A percentile compares a stretch with the other conserved stretches of the same genome.
Conservation (phyloP, 2,329 filamentous ascomycete genomes). For the Pseudocercospora fijiensis region DNA sequence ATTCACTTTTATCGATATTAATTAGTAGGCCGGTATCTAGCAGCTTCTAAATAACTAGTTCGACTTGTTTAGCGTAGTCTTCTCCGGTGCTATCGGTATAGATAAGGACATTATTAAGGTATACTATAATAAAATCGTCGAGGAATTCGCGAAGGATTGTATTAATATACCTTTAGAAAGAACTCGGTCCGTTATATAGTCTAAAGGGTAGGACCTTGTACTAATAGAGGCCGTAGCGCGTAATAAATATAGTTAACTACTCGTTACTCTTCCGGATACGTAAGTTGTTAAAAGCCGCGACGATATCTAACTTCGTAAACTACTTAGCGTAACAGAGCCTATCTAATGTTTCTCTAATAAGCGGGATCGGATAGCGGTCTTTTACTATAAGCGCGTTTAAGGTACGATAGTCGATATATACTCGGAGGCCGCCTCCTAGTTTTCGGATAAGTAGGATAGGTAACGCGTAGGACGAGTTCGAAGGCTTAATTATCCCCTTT, state of each 20-base stretch:
- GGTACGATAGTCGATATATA: slow-evolving; percentile 37
- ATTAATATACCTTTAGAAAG: slow-evolving; percentile 27
- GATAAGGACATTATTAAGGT: slow-evolving; percentile 33
- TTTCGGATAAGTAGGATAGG: slow-evolving; percentile 27
- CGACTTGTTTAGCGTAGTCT: slow-evolving; percentile 8
- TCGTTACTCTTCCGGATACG: neutral
- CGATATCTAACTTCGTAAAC: neutral
- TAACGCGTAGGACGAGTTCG: neutral
- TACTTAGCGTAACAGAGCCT: neutral
- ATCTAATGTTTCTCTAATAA: neutral
- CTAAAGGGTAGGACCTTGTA: neutral
- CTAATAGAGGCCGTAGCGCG: neutral
- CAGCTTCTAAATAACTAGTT: slow-evolving; percentile 3
- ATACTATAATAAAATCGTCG: slow-evolving; percentile 27
- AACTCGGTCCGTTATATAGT: neutral
- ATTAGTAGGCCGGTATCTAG: slow-evolving; percentile 10
- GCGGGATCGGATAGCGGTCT: slow-evolving; percentile 13
- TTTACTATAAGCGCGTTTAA: slow-evolving; percentile 39
- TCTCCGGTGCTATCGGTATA: slow-evolving; percentile 17
- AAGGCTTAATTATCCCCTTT: neutral
- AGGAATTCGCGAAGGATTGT: slow-evolving; percentile 24
- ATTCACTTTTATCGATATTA: slow-evolving; percentile 32
- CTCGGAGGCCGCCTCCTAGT: slow-evolving; percentile 20
- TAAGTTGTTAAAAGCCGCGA: neutral
- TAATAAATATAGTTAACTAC: neutral